phyloP scores from a whole-genome alignment of 441 rosid genomes.

The Melastoma candidum region DNA sequence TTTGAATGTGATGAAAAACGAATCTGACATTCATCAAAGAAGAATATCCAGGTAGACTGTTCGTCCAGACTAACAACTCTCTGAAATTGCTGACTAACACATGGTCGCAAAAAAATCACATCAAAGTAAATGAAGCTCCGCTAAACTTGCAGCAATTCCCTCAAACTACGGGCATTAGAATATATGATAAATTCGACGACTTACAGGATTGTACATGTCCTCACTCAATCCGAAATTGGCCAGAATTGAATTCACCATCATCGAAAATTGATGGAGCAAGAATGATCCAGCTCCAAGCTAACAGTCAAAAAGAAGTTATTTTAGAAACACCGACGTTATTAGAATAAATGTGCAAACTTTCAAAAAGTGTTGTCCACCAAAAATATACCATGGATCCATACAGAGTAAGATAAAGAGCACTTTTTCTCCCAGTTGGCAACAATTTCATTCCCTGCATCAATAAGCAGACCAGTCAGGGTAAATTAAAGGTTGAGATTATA shows the following conservation, averaged over 20 bases:
- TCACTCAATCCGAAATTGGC: constrained; percentile 70
- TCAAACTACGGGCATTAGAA: too few relatives aligned
- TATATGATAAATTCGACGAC: constrained; percentile 11
- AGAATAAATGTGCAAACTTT: too few relatives aligned
- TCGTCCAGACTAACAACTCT: too few relatives aligned
- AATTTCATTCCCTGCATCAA: constrained; percentile 71
- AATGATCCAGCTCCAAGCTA: constrained; percentile 85
- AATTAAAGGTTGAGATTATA: constrained; percentile 1
- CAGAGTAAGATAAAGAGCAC: constrained; percentile 51
- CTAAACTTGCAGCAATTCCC: too few relatives aligned
- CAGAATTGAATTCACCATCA: constrained; percentile 65
- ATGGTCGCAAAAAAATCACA: too few relatives aligned
- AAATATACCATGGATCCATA: constrained; percentile 73
- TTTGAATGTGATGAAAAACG: too few relatives aligned
- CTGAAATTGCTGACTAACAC: too few relatives aligned
- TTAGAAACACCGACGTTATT: too few relatives aligned
- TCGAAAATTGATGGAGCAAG: constrained; percentile 65
- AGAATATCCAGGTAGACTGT: too few relatives aligned
- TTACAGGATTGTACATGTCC: constrained; percentile 91
- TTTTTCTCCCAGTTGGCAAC: constrained; percentile 78
- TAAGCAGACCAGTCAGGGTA: not conserved
- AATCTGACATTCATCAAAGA: too few relatives aligned
- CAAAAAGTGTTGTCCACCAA: not conserved
- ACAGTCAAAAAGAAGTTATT: too few relatives aligned
- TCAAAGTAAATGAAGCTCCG: too few relatives aligned